phyloP scores from a whole-genome alignment of 2,329 filamentous ascomycete genomes.

The Fusarium napiforme region DNA sequence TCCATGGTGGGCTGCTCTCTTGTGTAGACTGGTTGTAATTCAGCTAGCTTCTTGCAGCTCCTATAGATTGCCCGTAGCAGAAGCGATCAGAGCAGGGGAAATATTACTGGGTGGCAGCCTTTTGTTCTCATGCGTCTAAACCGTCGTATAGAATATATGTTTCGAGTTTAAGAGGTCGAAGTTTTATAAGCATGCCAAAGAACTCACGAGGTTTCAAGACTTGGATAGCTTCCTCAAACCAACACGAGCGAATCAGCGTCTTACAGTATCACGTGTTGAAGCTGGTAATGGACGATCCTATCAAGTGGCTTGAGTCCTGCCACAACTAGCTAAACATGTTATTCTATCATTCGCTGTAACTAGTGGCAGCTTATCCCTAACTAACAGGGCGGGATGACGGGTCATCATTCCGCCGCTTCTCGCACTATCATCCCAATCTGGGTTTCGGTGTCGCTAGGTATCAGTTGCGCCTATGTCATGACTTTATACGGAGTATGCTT shows the following conservation, averaged over 20 bases:
- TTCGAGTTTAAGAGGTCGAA: background rate
- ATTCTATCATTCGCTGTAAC: slow-evolving; percentile 20
- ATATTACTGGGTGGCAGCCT: background rate
- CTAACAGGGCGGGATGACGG: slow-evolving; percentile 34
- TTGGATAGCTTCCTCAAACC: background rate
- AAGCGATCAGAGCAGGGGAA: background rate
- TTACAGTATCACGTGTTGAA: slow-evolving; percentile 37
- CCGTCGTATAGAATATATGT: background rate
- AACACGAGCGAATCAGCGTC: slow-evolving; percentile 35
- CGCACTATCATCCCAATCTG: slow-evolving; percentile 35
- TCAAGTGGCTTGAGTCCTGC: slow-evolving; percentile 24
- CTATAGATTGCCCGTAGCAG: background rate
- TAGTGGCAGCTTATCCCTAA: slow-evolving; percentile 33
- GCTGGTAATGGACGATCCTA: slow-evolving; percentile 21
- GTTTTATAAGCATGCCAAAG: background rate
- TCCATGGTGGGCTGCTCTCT: slow-evolving; percentile 43
- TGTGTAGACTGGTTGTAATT: background rate
- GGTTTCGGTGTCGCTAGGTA: background rate
- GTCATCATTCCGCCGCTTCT: slow-evolving; percentile 48
- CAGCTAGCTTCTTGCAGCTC: slow-evolving; percentile 1
- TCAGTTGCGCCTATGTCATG: background rate
- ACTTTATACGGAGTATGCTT: background rate
- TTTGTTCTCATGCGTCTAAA: background rate
- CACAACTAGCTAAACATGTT: slow-evolving; percentile 17
- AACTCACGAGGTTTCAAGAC: slow-evolving; percentile 6